Conservation (phyloP, 148 eudicot species). For the Dysphania ambrosioides region DNA sequence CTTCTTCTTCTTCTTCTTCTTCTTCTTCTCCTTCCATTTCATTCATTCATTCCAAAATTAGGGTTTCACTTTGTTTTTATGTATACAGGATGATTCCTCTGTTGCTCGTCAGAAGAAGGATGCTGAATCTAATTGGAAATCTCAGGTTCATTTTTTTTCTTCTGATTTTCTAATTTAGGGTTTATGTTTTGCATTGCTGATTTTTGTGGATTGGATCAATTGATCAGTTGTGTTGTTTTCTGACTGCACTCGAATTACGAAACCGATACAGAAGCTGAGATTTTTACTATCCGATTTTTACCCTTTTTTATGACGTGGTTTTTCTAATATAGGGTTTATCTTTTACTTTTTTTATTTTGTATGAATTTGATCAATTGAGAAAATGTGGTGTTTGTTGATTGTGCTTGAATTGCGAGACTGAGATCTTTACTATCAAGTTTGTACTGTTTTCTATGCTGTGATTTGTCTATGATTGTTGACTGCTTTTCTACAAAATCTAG, state of each 20-base stretch:
- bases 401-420: neutral
- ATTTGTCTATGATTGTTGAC: too few relatives aligned
- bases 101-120: conserved; percentile 79
- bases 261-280: neutral
- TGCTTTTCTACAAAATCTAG: too few relatives aligned
- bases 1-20: neutral
- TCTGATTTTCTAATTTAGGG: neutral
- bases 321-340: neutral
- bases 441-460: neutral
- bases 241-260: neutral
- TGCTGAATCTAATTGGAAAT: conserved; percentile 87
- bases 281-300: neutral
- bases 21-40: neutral
- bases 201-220: too few relatives aligned
- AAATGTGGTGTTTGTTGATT: neutral
- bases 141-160: conserved; percentile 48
- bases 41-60: conserved; percentile 4
- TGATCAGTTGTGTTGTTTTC: too few relatives aligned
- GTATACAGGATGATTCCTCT: conserved; percentile 74
- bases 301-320: neutral
- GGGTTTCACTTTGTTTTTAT: conserved; percentile 15
- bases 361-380: neutral
- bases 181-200: neutral
- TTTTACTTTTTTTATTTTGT: too few relatives aligned
- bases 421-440: neutral